Percentiles rank a stretch among this genome's conserved stretches.
These are phyloP conservation scores for Ceratocystis papillata DNA, from an alignment of 2,329 filamentous ascomycete species.

Conservation along the genomic window DNA sequence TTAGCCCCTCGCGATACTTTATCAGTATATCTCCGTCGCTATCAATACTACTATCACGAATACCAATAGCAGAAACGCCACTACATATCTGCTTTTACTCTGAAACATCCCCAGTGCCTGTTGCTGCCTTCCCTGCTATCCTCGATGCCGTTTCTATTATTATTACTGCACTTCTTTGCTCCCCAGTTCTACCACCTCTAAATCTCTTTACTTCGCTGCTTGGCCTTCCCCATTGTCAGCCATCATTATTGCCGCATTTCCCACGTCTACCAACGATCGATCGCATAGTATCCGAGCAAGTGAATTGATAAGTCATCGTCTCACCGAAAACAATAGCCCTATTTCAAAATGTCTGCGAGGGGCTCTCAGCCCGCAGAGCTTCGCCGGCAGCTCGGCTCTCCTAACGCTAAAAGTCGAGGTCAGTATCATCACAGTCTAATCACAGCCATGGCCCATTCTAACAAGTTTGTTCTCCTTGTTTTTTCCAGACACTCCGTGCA, in stretches of 20 bases:
- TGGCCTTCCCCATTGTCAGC: background rate
- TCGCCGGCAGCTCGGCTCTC: conserved; percentile 45
- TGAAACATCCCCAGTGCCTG: background rate
- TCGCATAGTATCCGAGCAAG: background rate
- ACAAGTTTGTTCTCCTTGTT: no score
- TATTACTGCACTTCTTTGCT: background rate
- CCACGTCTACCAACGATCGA: background rate
- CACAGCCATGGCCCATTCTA: no score
- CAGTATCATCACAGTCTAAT: conserved; percentile 27
- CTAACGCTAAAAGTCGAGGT: conserved; percentile 47
- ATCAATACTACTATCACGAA: background rate
- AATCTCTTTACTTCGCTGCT: background rate
- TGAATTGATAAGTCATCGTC: background rate
- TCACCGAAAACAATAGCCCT: background rate
- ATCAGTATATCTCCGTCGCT: background rate
- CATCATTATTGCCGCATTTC: conserved; percentile 9
- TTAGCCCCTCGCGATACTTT: conserved; percentile 1
- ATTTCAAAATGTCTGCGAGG: conserved; percentile 20
- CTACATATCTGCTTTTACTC: background rate
- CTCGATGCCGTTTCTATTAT: conserved; percentile 12
- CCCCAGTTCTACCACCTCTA: background rate
- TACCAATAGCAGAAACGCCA: background rate
- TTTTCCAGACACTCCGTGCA: conserved; percentile 62
- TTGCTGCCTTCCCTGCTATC: background rate
- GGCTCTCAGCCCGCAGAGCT: conserved; percentile 35